Evolutionary conservation across 805 yeast genomes (phyloP).

Genomic region (Kluyveromyces aestuarii): DNA sequence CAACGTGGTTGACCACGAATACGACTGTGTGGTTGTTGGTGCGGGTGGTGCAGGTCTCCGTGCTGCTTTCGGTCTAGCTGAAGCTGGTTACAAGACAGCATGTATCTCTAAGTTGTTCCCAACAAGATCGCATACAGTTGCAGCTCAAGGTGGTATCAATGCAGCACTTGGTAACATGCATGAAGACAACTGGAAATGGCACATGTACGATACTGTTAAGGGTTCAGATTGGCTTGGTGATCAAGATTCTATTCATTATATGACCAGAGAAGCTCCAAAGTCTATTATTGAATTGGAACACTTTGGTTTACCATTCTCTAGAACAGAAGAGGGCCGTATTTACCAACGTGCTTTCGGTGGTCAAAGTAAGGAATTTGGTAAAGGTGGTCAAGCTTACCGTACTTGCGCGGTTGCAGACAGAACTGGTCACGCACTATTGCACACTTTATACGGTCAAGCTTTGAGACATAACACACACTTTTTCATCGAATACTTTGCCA

Average conservation of each 20-base stretch:
- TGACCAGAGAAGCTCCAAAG: constrained; percentile 96
- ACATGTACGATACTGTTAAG: constrained; percentile 98
- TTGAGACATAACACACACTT: constrained; percentile 95
- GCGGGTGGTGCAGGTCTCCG: constrained; percentile 99
- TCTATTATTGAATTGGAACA: constrained; percentile 95
- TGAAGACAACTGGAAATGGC: constrained; percentile 99
- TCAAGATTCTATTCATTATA: constrained; percentile 97
- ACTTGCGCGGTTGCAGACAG: constrained; percentile 99
- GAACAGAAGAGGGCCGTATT: constrained; percentile 93
- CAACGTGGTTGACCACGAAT: constrained; percentile 93
- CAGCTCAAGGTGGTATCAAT: constrained; percentile 99
- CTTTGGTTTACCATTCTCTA: constrained; percentile 96
- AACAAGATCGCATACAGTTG: constrained; percentile 97
- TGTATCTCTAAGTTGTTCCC: constrained; percentile 96
- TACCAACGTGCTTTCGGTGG: constrained; percentile 99
- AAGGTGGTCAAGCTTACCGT: constrained; percentile 98
- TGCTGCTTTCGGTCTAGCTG: constrained; percentile 96
- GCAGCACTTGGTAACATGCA: constrained; percentile 99
- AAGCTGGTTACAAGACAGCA: constrained; percentile 95
- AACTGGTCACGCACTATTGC: constrained; percentile 96
- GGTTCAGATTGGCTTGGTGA: constrained; percentile 99
- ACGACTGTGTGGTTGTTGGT: constrained; percentile 95
- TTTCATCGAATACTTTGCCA: constrained; percentile 94
- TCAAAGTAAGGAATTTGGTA: constrained; percentile 89
- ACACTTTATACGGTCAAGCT: constrained; percentile 93